A percentile compares a stretch with the other conserved stretches of the same genome.
These are phyloP conservation scores for Venturia nashicola DNA, from an alignment of 2,329 filamentous ascomycete species.

Conservation along the genomic window DNA sequence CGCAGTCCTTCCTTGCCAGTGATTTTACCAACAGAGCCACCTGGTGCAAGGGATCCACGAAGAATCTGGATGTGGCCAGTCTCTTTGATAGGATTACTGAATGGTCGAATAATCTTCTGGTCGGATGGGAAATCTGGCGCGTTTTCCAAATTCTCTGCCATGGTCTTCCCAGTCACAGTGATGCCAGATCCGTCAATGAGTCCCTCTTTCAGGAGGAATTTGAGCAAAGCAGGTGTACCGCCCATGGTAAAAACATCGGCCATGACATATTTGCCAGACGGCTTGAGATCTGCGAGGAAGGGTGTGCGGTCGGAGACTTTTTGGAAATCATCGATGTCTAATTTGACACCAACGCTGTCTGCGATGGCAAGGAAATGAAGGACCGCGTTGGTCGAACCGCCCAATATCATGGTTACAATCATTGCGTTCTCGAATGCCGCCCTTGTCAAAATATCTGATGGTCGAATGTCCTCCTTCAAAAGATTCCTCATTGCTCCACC, in stretches of 20 bases:
- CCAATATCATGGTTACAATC: conserved; percentile 37
- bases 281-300: conserved; percentile 39
- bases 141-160: conserved; percentile 39
- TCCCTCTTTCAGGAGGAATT: conserved; percentile 37
- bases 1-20: conserved; percentile 60
- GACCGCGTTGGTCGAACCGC: conserved; percentile 39
- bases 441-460: conserved; percentile 36
- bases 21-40: conserved; percentile 62
- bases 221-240: conserved; percentile 36
- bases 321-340: conserved; percentile 41
- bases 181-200: conserved; percentile 35
- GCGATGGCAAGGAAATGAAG: conserved; percentile 40
- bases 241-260: conserved; percentile 47
- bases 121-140: conserved; percentile 52
- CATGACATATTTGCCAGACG: conserved; percentile 41
- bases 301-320: conserved; percentile 36
- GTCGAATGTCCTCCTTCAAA: conserved; percentile 37
- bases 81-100: conserved; percentile 56
- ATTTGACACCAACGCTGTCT: conserved; percentile 36
- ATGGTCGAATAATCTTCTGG: conserved; percentile 57
- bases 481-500: conserved; percentile 38
- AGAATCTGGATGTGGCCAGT: conserved; percentile 66
- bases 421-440: conserved; percentile 39
- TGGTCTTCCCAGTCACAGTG: conserved; percentile 38
- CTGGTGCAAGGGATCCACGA: conserved; percentile 55